A percentile compares a stretch with the other conserved stretches of the same genome.
Evolutionary conservation across 768 basidiomycete species (phyloP).

Genomic region (Clitopilus hobsonii): DNA sequence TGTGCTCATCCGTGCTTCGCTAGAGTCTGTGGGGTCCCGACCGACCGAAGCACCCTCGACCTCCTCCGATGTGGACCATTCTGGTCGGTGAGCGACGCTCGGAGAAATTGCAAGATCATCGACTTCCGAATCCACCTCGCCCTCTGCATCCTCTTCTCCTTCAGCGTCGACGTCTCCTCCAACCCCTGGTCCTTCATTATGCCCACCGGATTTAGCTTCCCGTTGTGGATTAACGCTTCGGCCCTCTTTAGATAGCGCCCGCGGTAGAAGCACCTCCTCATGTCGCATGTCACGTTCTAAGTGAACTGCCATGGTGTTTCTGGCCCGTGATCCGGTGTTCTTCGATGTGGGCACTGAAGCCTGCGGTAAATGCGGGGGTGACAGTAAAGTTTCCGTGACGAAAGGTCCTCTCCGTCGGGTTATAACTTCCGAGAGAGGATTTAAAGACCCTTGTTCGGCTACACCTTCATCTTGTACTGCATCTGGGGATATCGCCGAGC

Average conservation of each 20-base stretch:
- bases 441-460: no score
- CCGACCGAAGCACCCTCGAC: no score
- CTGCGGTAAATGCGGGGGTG: background rate
- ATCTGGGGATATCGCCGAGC: no score
- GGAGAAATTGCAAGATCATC: conserved; percentile 4
- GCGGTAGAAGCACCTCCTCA: background rate
- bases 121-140: conserved; percentile 15
- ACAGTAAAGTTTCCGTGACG: background rate
- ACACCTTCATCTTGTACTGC: no score
- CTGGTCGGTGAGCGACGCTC: conserved; percentile 6
- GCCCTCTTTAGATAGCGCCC: background rate
- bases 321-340: background rate
- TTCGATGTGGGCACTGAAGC: background rate
- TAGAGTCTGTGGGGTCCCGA: no score
- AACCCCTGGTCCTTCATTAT: conserved; percentile 9
- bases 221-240: background rate
- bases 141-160: conserved; percentile 23
- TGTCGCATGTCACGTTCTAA: background rate
- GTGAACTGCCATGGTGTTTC: background rate
- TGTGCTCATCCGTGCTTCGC: no score
- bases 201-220: background rate
- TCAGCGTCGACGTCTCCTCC: conserved; percentile 24
- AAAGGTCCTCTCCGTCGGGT: no score
- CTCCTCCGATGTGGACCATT: background rate
- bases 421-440: no score